Base-by-base conservation (phyloP, 129 eudicot genomes). In the Chrysanthemum seticuspe region DNA sequence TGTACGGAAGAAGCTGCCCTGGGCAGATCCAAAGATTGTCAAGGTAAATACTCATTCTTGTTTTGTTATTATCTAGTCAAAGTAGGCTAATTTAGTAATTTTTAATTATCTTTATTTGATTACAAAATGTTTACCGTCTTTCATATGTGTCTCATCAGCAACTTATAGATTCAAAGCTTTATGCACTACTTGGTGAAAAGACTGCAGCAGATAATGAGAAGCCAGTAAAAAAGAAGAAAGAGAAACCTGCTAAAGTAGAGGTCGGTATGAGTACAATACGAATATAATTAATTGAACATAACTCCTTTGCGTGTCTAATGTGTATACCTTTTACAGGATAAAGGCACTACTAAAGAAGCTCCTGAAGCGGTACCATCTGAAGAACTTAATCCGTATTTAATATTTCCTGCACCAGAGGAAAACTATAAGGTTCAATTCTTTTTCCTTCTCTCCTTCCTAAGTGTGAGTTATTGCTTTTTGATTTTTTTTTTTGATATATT, bases 1-100 rank as follows among this genome's bases (percentile, higher is more conserved):
- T 81, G 86, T 95, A 14, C 87, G 99, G 71, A 87, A 90, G 94
- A 95, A 76, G 82, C 97, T 72, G 84, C 99, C 96, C 7, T 95
- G 99, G 99, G 99, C 99, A 3, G 96, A 95, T 83, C 93, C 93
- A 25, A 90, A 90, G 79, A 74, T 88, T 75, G 99, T 90, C 14
- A 95, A 95, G 97, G 99, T 90, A 81, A 65, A 40, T 40, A n/a
- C 9, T 58, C 19, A 31, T 23, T 36, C 44, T 56, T 75, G 27
- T 65, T 16, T 40, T 51, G 25, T 18, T 70, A 12, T 67, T 65
- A 27, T 74, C 3, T 1, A 44, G 12, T 40, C 16, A 36, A 4
- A 29, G 31, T 62, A 68, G 25, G 31, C 57, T 12, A 45, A 56
- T 65, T 4, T 48, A 23, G 25, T 23, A 23, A 23, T 62, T 8